Percentiles rank a stretch among this genome's conserved stretches.
phyloP scores from a whole-genome alignment of 495 filamentous ascomycete genomes.

The Penicillium dipodomyicola region DNA sequence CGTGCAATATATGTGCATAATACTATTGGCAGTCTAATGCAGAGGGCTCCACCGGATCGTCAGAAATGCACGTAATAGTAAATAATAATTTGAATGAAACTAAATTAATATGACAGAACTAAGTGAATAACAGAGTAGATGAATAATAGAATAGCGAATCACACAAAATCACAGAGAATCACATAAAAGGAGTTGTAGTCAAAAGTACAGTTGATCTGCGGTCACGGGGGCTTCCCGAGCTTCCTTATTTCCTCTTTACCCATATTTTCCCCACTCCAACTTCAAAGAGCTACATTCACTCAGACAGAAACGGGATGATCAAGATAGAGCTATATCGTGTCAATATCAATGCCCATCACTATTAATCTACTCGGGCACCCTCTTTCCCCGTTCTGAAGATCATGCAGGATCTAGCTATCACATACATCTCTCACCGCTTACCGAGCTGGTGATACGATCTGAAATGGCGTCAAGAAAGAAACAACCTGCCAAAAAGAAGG shows the following conservation, averaged over 20 bases:
- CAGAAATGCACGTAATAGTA: not conserved
- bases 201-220: not conserved
- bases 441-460: not conserved
- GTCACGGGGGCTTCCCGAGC: not conserved
- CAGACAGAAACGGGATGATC: not conserved
- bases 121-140: not conserved
- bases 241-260: not conserved
- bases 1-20: no score
- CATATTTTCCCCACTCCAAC: not conserved
- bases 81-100: no score
- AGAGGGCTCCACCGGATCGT: not conserved
- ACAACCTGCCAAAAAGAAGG: constrained; percentile 22
- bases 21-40: not conserved
- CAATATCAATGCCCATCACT: not conserved
- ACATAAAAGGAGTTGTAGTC: not conserved
- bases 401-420: not conserved
- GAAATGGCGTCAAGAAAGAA: constrained; percentile 33
- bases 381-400: not conserved
- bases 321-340: not conserved
- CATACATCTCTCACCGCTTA: not conserved
- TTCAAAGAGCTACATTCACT: not conserved
- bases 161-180: no score
- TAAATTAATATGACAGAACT: no score
- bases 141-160: not conserved
- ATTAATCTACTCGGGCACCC: not conserved